Base-by-base conservation (phyloP, 169 alveolate species). In the Theileria annulata region DNA sequence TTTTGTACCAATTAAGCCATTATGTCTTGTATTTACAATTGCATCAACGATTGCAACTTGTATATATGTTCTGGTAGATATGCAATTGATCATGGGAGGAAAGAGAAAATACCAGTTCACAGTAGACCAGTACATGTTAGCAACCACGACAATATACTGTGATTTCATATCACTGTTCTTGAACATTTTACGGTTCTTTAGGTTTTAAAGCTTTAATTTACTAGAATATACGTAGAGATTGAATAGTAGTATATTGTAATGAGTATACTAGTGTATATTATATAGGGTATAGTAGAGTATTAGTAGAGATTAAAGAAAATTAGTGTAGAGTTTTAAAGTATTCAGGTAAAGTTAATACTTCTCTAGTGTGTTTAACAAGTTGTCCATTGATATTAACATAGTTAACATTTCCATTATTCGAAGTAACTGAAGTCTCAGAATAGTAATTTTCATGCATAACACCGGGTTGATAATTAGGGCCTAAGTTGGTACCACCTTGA, bases 11-110 rank as follows among this genome's bases (percentile, higher is more conserved):
- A 13, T 25, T 25, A 31, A 19, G 59, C 37, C 71, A 23, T 31
- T 48, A 12, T 30, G 42, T 12, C 51, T 78, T 3, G 66, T 30
- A 8, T 68, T 70, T 51, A 33, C 75, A 15, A 87, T 88, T 21
- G 13, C 90, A 10, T 94, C 93, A 19, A 94, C 95, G n/a, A 58
- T 91, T 67, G 42, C 93, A 23, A 88, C 94, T 73, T 91, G 96
- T 54, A 49, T 95, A 58, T 93, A 93, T 54, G 79, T 96, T 49
- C 92, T 96, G 72, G 92, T 92, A 71, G 97, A 94, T 73, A 90
- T 95, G 3, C 99, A 96, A 89, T 94, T 94, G 71, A 79, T 95
- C 62, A 96, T 96, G 13, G 97, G 97, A 30, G 95, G 93, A 64
- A 91, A 92, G 70, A 85, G 89, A 42, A 90, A 86, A 70, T 80